Evolutionary conservation across 2,329 filamentous ascomycete species (phyloP), one percentile per base, ranked within the genome.

Genomic region (Dactylonectria macrodidyma): DNA sequence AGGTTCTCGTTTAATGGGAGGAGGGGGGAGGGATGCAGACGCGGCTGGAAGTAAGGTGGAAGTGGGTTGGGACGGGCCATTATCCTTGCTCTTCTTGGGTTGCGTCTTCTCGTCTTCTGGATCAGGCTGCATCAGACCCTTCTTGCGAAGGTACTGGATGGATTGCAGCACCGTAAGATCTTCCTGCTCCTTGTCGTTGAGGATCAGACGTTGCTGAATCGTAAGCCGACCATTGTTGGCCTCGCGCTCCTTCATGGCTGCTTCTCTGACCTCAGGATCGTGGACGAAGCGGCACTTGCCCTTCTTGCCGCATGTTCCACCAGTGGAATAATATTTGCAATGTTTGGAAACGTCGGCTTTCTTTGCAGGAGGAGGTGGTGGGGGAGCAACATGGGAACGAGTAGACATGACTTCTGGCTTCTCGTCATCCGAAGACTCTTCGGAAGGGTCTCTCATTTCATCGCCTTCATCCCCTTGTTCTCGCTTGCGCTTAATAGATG

Each of bases 251-350:
- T 86, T 87, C 56, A 92, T 83, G 65, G 90, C 90, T 71, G 88
- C 88, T 75, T 90, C 88, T 72, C 90, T 86, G 65, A 90, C 87
- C 69, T 87, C 86, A 19, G 87, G 85, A 77, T 92, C 90, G 78
- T 92, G 90, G 71, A 91, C 89, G 81, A 92, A 92, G 81, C 90
- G 90, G 84, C 90, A 92, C 89, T 92, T 92, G 89, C 89, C 89
- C 87, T 91, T 91, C 86, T 92, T 92, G 59, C 90, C 90, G 81
- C 90, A 92, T 65, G 85, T 90, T 68, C 90, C 90, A 72, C 90
- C 90, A 59, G 90, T 92, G 46, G 90, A 90, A 78, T 88, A 92
- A 79, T 92, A 92, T 81, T 92, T 92, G 87, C 90, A 92, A 76
- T 91, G 90, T 71, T 88, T 89, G 58, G 88, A 86, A 48, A 90